Evolutionary conservation across 345 rosid genomes (phyloP).

Genomic region (Eucalyptus virginea): DNA sequence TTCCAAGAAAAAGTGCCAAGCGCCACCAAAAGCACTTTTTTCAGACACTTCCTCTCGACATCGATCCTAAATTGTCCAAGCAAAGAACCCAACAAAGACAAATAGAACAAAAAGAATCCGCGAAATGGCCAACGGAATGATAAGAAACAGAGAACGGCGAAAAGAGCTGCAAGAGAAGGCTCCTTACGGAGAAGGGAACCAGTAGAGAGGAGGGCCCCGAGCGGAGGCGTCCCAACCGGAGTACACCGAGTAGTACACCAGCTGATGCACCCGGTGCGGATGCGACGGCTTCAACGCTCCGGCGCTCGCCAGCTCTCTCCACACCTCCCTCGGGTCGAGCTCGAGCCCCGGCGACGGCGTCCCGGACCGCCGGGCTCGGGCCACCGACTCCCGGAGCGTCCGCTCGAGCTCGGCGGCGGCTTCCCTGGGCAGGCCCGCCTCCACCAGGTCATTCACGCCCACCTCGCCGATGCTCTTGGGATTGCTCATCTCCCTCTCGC

Average conservation of each 20-base stretch:
- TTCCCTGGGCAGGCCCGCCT: slow-evolving; percentile 31
- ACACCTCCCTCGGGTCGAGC: slow-evolving; percentile 40
- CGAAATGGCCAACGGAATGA: background rate
- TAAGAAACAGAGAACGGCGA: background rate
- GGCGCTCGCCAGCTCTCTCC: slow-evolving; percentile 37
- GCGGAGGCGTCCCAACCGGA: slow-evolving; percentile 50
- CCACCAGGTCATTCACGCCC: slow-evolving; percentile 32
- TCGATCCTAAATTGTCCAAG: background rate
- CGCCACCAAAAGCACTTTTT: background rate
- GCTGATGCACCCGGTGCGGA: slow-evolving; percentile 65
- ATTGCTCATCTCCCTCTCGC: background rate
- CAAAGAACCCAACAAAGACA: background rate
- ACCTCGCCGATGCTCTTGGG: slow-evolving; percentile 23
- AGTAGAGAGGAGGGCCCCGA: slow-evolving; percentile 71
- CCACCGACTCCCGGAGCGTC: slow-evolving; percentile 12
- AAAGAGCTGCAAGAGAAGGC: background rate
- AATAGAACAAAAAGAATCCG: background rate
- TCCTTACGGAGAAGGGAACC: slow-evolving; percentile 76
- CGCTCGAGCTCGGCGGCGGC: slow-evolving; percentile 28
- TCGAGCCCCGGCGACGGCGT: background rate
- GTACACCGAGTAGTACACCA: slow-evolving; percentile 59
- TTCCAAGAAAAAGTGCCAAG: background rate
- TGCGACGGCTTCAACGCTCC: slow-evolving; percentile 54
- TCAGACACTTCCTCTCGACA: background rate
- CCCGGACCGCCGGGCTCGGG: background rate